Conservation (phyloP, 1,139 yeast species). For the Candida sp. region DNA sequence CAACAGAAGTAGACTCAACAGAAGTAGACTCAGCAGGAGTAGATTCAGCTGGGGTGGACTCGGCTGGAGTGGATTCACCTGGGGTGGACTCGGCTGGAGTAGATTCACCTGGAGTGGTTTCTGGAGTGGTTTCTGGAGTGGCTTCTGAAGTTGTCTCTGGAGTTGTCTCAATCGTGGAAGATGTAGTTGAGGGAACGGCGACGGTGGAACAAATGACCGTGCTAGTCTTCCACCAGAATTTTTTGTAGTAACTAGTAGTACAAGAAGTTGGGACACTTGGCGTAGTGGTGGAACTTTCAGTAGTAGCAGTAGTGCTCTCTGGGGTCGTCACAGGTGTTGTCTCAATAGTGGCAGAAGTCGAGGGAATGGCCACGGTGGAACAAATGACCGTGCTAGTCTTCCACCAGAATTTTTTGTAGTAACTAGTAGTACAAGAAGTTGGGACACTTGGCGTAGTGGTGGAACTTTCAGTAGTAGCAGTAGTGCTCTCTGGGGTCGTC, state of each 20-base stretch:
- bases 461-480: no score
- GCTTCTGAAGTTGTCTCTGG: neutral
- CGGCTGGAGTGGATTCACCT: neutral
- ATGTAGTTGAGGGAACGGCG: neutral
- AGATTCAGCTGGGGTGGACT: neutral
- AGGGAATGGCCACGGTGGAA: neutral
- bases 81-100: neutral
- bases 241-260: no score
- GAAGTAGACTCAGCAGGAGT: neutral
- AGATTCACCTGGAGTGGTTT: neutral
- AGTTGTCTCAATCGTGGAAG: neutral
- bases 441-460: no score
- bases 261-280: no score
- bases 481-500: neutral
- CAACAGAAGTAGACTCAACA: neutral
- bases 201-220: neutral
- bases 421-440: no score
- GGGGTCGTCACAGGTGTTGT: constrained; percentile 7
- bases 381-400: no score
- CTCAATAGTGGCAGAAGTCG: constrained; percentile 7
- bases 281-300: no score
- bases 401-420: no score
- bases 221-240: no score
- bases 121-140: neutral
- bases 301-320: neutral